Conservation (phyloP, 805 yeast genomes). For the Cyberlindnera mycetangii region DNA sequence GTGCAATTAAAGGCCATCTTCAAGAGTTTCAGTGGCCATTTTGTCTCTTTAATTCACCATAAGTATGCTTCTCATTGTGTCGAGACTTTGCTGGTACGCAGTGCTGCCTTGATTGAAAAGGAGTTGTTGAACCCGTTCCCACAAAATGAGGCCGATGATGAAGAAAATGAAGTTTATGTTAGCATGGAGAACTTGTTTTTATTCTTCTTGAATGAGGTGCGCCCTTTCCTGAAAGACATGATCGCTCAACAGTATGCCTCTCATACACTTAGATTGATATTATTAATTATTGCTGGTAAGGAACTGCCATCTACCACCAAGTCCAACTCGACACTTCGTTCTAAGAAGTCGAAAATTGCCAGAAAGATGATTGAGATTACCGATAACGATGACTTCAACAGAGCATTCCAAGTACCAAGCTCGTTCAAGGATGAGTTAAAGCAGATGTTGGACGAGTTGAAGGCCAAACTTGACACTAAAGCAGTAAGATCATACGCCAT, state of each 20-base stretch:
- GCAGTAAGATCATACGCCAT: conserved; percentile 71
- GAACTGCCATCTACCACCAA: conserved; percentile 70
- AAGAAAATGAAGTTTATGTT: conserved; percentile 35
- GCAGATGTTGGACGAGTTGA: conserved; percentile 42
- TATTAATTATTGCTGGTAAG: conserved; percentile 73
- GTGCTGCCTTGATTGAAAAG: conserved; percentile 71
- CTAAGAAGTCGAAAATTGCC: conserved; percentile 82
- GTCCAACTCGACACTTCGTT: conserved; percentile 70
- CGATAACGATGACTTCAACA: conserved; percentile 69
- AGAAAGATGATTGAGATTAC: conserved; percentile 89
- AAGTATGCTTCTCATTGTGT: conserved; percentile 92
- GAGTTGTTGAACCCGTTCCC: conserved; percentile 54
- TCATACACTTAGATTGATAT: conserved; percentile 73
- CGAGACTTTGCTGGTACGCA: conserved; percentile 76
- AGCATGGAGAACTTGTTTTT: conserved; percentile 67
- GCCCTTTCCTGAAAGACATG: conserved; percentile 57
- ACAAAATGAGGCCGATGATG: conserved; percentile 23
- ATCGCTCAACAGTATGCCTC: conserved; percentile 80
- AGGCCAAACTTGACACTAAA: conserved; percentile 36
- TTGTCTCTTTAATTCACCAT: conserved; percentile 74
- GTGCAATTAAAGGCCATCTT: conserved; percentile 64
- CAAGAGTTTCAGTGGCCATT: conserved; percentile 68
- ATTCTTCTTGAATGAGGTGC: conserved; percentile 63
- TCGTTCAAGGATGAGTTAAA: conserved; percentile 62
- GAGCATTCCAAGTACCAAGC: conserved; percentile 65